phyloP scores from a whole-genome alignment of 2,329 filamentous ascomycete species.

The Diaporthe sp. region DNA sequence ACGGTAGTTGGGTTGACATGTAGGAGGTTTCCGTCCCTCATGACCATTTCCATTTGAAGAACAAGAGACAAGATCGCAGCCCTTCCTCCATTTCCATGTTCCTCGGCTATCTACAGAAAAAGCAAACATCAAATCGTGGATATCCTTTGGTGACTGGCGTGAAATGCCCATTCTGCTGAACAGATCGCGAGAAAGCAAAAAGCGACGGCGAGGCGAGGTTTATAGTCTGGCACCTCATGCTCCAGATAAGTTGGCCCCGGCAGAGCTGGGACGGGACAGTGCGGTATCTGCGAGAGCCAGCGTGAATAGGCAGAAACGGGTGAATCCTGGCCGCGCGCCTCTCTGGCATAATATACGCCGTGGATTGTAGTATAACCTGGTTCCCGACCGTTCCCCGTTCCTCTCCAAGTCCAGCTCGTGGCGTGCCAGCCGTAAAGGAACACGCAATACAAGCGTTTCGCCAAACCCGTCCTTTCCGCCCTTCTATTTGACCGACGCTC shows the following conservation, averaged over 20 bases:
- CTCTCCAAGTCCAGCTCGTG: constrained; percentile 17
- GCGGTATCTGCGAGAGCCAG: background rate
- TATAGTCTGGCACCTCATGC: constrained; percentile 39
- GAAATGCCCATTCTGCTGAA: constrained; percentile 36
- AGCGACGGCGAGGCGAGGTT: constrained; percentile 42
- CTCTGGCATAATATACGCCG: constrained; percentile 2
- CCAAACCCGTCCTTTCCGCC: background rate
- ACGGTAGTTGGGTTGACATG: constrained; percentile 10
- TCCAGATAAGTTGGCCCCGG: constrained; percentile 36
- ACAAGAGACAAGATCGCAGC: constrained; percentile 22
- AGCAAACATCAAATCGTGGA: constrained; percentile 38
- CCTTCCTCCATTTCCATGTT: constrained; percentile 30
- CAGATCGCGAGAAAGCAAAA: constrained; percentile 33
- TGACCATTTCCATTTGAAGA: constrained; percentile 1
- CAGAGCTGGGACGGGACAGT: background rate
- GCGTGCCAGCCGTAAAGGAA: background rate
- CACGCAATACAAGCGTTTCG: constrained; percentile 5
- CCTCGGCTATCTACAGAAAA: constrained; percentile 42
- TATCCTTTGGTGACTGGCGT: constrained; percentile 40
- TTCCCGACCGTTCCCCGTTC: constrained; percentile 2
- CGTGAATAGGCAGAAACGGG: background rate
- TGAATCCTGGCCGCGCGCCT: constrained; percentile 8
- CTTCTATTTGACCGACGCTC: constrained; percentile 24
- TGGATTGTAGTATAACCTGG: constrained; percentile 11
- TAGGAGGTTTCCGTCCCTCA: constrained; percentile 16